Conservation (phyloP, 73 alveolate species). For the Urostyla sp. region DNA sequence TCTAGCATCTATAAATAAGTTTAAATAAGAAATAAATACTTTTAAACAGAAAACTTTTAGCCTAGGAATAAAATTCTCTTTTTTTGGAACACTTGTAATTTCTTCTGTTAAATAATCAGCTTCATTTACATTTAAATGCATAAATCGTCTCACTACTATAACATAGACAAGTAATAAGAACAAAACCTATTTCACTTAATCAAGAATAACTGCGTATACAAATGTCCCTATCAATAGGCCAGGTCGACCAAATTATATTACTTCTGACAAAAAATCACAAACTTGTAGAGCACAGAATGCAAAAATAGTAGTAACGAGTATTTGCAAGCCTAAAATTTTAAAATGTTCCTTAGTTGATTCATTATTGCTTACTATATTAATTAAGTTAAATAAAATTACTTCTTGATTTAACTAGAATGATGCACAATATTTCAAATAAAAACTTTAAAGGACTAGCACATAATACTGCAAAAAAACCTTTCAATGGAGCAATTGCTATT, state of each 20-base stretch:
- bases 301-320: constrained; percentile 29
- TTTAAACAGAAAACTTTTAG: constrained; percentile 54
- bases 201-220: constrained; percentile 50
- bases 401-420: constrained; percentile 42
- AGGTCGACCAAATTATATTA: constrained; percentile 57
- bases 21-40: no score
- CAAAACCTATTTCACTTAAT: constrained; percentile 50
- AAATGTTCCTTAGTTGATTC: constrained; percentile 42
- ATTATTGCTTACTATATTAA: not conserved
- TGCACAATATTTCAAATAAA: constrained; percentile 57
- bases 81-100: constrained; percentile 11
- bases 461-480: constrained; percentile 44
- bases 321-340: constrained; percentile 42
- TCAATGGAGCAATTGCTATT: constrained; percentile 39
- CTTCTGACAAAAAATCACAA: constrained; percentile 8
- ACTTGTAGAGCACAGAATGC: not conserved
- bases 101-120: constrained; percentile 44
- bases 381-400: not conserved
- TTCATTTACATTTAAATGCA: constrained; percentile 61
- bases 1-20: constrained; percentile 73
- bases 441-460: constrained; percentile 55
- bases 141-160: constrained; percentile 66
- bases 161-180: constrained; percentile 50
- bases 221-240: constrained; percentile 51
- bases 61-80: constrained; percentile 48